Evolutionary conservation across 2,329 filamentous ascomycete species (phyloP), one percentile per base, ranked within the genome.

Genomic region (Helotiales sp.): DNA sequence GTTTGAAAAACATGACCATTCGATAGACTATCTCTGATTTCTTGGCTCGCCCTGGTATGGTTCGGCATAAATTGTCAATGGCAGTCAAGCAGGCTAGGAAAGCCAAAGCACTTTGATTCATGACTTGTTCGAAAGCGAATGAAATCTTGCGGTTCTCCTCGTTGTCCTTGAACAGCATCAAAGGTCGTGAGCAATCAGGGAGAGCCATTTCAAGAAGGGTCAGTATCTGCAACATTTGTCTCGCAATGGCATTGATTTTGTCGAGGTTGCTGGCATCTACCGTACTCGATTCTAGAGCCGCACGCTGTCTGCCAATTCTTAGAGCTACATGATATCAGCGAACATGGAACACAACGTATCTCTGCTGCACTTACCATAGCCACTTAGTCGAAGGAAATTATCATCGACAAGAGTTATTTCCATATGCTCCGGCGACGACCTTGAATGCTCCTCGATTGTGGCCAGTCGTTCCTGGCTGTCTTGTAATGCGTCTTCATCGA

Each of bases 1-100:
- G 59, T 8, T 49, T 57, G 38, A 67, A 64, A 42, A 68, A 64
- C 40, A 55, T 61, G 3, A 64, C 61, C 53, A 70, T 59, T 9
- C 34, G 52, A 34, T 63, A 63, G 13, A 67, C 49, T 12, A 68
- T 34, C 9, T 57, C 42, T 15, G 36, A 10, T 33, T 52, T 61
- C 29, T 59, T 66, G 2, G 34, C 33, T 48, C 66, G 52, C 19
- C 66, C 66, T 3, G 55, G 50, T 38, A 68, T 67, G 0, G 64
- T 67, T 9, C 54, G 34, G 22, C 63, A 67, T 7, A 69, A 56
- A 12, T 62, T 48, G 10, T 67, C 60, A 10, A 69, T 46, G 15
- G 59, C 52, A 2, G 55, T 48, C 49, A 69, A 68, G 46, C 63
- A 69, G 44, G 57, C 52, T 3, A 58, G 48, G 34, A 62, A 67